A percentile compares a stretch with the other conserved stretches of the same genome.
phyloP scores from a whole-genome alignment of 805 yeast species.

The Ogataea allantospora region DNA sequence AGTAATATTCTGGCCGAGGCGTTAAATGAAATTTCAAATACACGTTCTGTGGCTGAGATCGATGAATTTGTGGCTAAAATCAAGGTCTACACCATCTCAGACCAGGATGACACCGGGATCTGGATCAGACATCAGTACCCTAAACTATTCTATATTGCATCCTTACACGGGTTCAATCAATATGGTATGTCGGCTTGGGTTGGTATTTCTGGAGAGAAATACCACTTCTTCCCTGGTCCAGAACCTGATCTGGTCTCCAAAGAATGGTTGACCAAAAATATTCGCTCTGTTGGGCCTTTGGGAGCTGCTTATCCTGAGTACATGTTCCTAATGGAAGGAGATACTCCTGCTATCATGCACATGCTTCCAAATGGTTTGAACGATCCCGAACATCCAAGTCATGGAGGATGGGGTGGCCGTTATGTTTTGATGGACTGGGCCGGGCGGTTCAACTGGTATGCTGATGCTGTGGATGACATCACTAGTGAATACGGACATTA shows the following conservation, averaged over 20 bases:
- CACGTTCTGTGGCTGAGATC: conserved; percentile 8
- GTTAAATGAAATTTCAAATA: conserved; percentile 4
- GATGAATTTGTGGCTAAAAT: conserved; percentile 21
- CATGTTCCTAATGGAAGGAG: conserved; percentile 33
- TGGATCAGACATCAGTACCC: conserved; percentile 34
- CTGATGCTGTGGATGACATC: conserved; percentile 16
- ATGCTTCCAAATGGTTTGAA: conserved; percentile 33
- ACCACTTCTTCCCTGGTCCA: conserved; percentile 21
- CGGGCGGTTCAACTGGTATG: conserved; percentile 22
- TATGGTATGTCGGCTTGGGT: conserved; percentile 33
- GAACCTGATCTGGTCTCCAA: conserved; percentile 24
- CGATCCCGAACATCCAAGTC: conserved; percentile 30
- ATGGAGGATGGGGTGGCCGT: conserved; percentile 39
- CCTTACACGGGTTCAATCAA: conserved; percentile 31
- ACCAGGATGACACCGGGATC: conserved; percentile 34
- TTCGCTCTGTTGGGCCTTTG: conserved; percentile 28
- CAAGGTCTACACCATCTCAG: conserved; percentile 31
- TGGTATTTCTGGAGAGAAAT: conserved; percentile 31
- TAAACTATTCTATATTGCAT: conserved; percentile 25
- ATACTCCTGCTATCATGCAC: conserved; percentile 30
- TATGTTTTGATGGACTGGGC: conserved; percentile 25
- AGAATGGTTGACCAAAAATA: conserved; percentile 27
- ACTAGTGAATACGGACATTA: conserved; percentile 20
- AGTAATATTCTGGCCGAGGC: conserved; percentile 34
- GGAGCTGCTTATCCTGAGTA: conserved; percentile 29